Percentiles rank a stretch among this genome's conserved stretches.
phyloP scores from a whole-genome alignment of 805 yeast species.

The Yarrowia keelungensis region DNA sequence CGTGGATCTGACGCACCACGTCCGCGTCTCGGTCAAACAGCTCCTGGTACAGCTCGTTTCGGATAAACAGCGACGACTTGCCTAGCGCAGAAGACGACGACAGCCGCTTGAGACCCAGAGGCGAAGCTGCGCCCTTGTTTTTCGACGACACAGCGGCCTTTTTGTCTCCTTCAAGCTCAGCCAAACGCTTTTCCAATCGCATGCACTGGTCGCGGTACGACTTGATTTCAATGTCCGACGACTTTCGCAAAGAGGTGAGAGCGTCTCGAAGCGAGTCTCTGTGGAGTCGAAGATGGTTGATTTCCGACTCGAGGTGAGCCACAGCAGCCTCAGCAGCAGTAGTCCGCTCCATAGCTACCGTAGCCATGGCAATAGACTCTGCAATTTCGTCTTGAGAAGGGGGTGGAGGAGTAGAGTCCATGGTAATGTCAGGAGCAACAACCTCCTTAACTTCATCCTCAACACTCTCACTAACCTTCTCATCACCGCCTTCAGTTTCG shows the following conservation, averaged over 20 bases:
- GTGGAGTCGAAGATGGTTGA: slow-evolving; percentile 19
- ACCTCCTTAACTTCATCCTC: not conserved
- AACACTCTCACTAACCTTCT: not conserved
- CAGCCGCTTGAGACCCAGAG: slow-evolving; percentile 23
- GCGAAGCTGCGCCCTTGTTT: not conserved
- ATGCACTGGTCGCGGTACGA: slow-evolving; percentile 32
- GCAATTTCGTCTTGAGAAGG: not conserved
- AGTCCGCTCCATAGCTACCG: slow-evolving; percentile 5
- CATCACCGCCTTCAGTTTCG: not conserved
- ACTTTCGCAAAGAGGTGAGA: slow-evolving; percentile 28
- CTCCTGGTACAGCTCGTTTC: slow-evolving; percentile 38
- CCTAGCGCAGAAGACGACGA: slow-evolving; percentile 13
- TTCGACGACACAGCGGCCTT: not conserved
- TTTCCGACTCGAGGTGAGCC: slow-evolving; percentile 6
- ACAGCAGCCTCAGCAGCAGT: not conserved
- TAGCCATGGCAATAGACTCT: not conserved
- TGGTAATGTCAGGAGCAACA: no score
- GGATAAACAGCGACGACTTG: slow-evolving; percentile 24
- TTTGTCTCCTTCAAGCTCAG: slow-evolving; percentile 11
- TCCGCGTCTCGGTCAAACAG: slow-evolving; percentile 36
- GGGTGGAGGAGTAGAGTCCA: no score
- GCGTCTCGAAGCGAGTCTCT: slow-evolving; percentile 38
- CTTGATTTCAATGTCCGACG: slow-evolving; percentile 33
- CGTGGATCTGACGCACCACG: slow-evolving; percentile 28
- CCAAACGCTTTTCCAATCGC: slow-evolving; percentile 24